Percentiles rank a stretch among this genome's conserved stretches.
These are phyloP conservation scores for Piedraia hortae DNA, from an alignment of 2,329 filamentous ascomycete species.

Conservation along the genomic window DNA sequence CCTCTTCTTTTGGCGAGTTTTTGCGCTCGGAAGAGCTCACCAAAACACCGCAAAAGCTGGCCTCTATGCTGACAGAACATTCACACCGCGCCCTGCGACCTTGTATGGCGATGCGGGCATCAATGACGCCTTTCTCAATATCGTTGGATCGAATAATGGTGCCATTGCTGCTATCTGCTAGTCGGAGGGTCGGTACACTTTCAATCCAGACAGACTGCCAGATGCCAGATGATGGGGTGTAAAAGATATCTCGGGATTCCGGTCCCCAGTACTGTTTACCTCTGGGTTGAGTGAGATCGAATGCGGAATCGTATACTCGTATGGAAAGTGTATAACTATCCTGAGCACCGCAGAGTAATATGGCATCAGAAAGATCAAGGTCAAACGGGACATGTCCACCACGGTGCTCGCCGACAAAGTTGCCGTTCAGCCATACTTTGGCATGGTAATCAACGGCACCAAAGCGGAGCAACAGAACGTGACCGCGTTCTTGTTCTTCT, in stretches of 20 bases:
- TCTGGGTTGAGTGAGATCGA: constrained; percentile 34
- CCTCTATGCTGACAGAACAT: constrained; percentile 26
- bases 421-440: constrained; percentile 27
- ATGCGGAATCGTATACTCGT: constrained; percentile 34
- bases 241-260: constrained; percentile 39
- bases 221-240: constrained; percentile 44
- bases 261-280: constrained; percentile 37
- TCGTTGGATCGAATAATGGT: constrained; percentile 29
- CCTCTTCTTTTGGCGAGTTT: constrained; percentile 22
- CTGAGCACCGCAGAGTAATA: constrained; percentile 3
- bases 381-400: constrained; percentile 31
- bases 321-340: constrained; percentile 19
- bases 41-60: constrained; percentile 21
- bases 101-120: constrained; percentile 23
- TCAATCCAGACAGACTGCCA: constrained; percentile 51
- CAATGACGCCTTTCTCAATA: constrained; percentile 24
- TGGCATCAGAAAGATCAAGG: constrained; percentile 28
- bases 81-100: constrained; percentile 21
- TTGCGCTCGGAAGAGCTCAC: constrained; percentile 20
- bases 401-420: constrained; percentile 25
- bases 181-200: constrained; percentile 23
- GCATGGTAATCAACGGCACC: constrained; percentile 35
- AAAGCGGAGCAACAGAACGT: constrained; percentile 26
- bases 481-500: constrained; percentile 8
- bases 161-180: constrained; percentile 29